A percentile compares a stretch with the other conserved stretches of the same genome.
phyloP scores from a whole-genome alignment of 2,329 filamentous ascomycete genomes.

The Aspergillus sp. region DNA sequence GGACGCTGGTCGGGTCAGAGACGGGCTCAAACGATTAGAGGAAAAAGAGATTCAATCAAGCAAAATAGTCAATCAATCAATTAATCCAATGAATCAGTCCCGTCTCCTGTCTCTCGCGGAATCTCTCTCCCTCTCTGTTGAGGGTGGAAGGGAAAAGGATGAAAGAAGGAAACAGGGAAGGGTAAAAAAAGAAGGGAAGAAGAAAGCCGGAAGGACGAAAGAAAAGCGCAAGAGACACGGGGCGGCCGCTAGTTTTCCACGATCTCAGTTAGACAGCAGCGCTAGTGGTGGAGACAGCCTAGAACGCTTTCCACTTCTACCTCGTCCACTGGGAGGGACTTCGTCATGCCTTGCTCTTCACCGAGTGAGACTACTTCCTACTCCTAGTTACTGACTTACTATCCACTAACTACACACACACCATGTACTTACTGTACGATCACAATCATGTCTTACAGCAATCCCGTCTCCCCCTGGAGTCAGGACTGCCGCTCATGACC shows the following conservation, averaged over 20 bases:
- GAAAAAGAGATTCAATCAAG: background rate
- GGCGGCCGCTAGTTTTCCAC: background rate
- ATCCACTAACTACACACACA: too few species aligned
- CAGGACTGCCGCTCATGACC: background rate
- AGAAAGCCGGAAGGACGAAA: background rate
- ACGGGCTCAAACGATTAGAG: background rate
- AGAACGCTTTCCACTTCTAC: background rate
- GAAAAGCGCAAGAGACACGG: constrained; percentile 4
- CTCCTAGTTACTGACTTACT: too few species aligned
- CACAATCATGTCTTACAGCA: background rate
- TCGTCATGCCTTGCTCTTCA: too few species aligned
- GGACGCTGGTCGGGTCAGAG: background rate
- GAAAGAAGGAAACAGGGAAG: constrained; percentile 3
- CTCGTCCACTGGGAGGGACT: background rate
- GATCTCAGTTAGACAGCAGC: background rate
- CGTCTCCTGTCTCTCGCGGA: background rate
- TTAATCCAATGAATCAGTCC: background rate
- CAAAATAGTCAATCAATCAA: too few species aligned
- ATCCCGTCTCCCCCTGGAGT: background rate
- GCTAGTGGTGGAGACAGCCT: constrained; percentile 1
- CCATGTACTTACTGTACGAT: too few species aligned
- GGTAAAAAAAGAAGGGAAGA: background rate
- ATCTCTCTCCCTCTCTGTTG: too few species aligned
- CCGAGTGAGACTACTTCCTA: too few species aligned
- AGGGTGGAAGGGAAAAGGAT: background rate